Conservation (phyloP, 495 filamentous ascomycete genomes). For the Aspergillus sclerotiicarbonarius region DNA sequence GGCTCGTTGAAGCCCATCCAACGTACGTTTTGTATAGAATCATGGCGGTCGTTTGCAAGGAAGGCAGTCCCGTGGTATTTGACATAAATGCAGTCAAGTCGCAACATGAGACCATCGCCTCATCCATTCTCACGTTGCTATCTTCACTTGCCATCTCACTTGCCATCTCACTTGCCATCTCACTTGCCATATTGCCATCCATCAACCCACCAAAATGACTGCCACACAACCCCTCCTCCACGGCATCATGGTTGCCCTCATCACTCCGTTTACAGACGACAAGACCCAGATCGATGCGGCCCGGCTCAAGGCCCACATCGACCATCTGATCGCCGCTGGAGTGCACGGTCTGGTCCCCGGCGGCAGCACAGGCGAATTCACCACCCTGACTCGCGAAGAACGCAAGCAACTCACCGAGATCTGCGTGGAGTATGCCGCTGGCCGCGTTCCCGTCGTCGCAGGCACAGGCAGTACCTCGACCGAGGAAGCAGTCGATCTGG, state of each 20-base stretch:
- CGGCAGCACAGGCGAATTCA: conserved; percentile 43
- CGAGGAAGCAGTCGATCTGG: conserved; percentile 33
- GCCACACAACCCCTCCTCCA: conserved; percentile 17
- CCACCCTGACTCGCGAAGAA: conserved; percentile 27
- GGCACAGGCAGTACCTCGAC: conserved; percentile 32
- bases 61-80: no score
- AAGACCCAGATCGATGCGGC: conserved; percentile 28
- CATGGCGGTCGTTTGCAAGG: no score
- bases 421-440: conserved; percentile 33
- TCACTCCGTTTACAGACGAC: conserved; percentile 40
- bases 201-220: conserved; percentile 4
- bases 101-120: no score
- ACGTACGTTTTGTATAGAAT: no score
- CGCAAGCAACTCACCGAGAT: conserved; percentile 41
- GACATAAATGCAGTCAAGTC: no score
- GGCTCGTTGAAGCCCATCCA: neutral
- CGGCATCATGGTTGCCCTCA: conserved; percentile 38
- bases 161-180: no score
- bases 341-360: conserved; percentile 40
- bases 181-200: no score
- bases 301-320: conserved; percentile 36
- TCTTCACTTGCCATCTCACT: no score
- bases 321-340: conserved; percentile 32
- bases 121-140: no score
- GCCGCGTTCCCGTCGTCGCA: conserved; percentile 34